phyloP scores from a whole-genome alignment of 176 grass and related monocot species.

The Lolium rigidum region DNA sequence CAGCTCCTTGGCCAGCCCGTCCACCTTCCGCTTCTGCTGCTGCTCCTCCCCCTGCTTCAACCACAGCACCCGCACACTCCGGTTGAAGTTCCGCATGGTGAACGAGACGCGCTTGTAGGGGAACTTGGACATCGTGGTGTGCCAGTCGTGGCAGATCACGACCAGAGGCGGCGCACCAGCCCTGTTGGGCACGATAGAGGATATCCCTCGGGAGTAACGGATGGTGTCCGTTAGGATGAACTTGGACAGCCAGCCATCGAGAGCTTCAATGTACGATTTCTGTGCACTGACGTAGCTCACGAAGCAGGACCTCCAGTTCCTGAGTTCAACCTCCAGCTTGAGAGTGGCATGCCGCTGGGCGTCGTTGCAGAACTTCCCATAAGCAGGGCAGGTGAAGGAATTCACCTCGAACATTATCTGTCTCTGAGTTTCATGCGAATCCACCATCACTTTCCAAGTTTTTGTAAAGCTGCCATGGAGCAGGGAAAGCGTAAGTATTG shows the following conservation, averaged over 20 bases:
- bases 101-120: constrained; percentile 57
- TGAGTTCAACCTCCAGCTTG: constrained; percentile 80
- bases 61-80: constrained; percentile 84
- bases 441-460: constrained; percentile 91
- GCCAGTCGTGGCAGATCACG: constrained; percentile 78
- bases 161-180: constrained; percentile 58
- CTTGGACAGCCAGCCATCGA: constrained; percentile 90
- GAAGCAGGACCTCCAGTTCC: constrained; percentile 93
- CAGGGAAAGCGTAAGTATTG: constrained; percentile 24
- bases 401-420: constrained; percentile 98
- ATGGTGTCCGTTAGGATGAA: constrained; percentile 76
- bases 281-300: constrained; percentile 66
- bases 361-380: constrained; percentile 93
- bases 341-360: constrained; percentile 83
- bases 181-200: constrained; percentile 46
- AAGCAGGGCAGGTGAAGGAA: constrained; percentile 88
- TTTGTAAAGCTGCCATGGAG: constrained; percentile 59
- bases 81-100: constrained; percentile 78
- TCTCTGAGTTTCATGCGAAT: constrained; percentile 91
- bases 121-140: constrained; percentile 53
- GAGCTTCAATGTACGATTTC: constrained; percentile 78
- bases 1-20: constrained; percentile 76
- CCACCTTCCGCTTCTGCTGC: constrained; percentile 90
- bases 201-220: constrained; percentile 68
- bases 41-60: constrained; percentile 93